Evolutionary conservation across 768 basidiomycete species (phyloP), one percentile per base, ranked within the genome.

Genomic region (Tulasnella calospora): DNA sequence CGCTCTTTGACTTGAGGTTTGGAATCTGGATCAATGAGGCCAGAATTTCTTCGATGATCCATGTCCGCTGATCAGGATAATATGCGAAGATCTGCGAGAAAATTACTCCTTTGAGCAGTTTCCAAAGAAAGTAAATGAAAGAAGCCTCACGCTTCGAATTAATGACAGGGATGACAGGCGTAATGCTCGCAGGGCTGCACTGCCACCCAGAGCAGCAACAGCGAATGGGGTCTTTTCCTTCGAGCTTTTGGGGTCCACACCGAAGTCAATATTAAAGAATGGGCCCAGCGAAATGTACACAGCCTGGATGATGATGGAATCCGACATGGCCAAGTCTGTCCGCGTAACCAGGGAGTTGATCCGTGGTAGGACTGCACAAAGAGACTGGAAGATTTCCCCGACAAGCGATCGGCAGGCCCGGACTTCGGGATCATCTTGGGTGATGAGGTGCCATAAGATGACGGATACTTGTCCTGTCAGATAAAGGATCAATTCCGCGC

Each of bases 1-100:
- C 93, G 72, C 92, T 94, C 81, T 92, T 92, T 84, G 94, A 94
- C 83, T 95, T 98, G 27, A 91, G 90, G 82, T 95, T 94, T 2
- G 94, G 93, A 33, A 96, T 87, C 84, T 95, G 96, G 81, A 93
- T 96, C 76, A 99, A 85, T 0, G 95, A 96, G 12, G 90, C 89
- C 36, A 99, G 82, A 44, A 99, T 96, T 84, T 99, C 98, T 83
- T 99, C 96, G n/a, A 99, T 92, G 80, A 99, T 97, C 96, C 96
- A 98, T 0, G 92, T 90, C 12, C 98, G 87, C 83, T 99, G 98
- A 61, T 92, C 92, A 80, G 94, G 91, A 82, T 98, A 91, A 80
- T 92, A 93, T 17, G 94, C 94, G 81, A 98, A 99, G 41, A 96
- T 92, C 96, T 98, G 81, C 0, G 75, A 71, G 33, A 8, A 38